Evolutionary conservation across 2,329 filamentous ascomycete species (phyloP).

Genomic region (Cladosporium austrohemisphaericum): DNA sequence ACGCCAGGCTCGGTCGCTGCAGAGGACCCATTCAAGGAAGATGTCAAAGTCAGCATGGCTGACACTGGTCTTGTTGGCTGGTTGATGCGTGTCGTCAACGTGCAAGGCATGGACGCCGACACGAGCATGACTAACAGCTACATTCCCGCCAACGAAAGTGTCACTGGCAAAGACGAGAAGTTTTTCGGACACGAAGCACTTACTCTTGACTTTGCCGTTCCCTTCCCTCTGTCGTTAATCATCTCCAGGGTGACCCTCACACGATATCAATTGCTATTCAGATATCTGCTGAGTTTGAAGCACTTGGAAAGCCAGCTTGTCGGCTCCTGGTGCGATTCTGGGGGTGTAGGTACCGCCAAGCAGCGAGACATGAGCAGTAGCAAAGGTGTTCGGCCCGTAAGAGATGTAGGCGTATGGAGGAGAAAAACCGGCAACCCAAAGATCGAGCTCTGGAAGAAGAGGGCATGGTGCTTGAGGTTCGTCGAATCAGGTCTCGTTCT

Average conservation of each 20-base stretch:
- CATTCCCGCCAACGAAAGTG: constrained; percentile 62
- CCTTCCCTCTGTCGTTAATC: constrained; percentile 91
- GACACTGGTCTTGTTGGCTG: constrained; percentile 89
- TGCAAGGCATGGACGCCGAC: constrained; percentile 80
- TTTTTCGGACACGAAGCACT: constrained; percentile 88
- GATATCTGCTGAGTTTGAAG: constrained; percentile 83
- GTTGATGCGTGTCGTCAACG: constrained; percentile 92
- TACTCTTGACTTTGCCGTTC: constrained; percentile 89
- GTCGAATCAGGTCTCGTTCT: too few relatives aligned
- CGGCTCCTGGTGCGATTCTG: constrained; percentile 72
- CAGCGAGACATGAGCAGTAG: constrained; percentile 2
- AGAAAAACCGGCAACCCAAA: constrained; percentile 47
- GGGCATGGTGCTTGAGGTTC: constrained; percentile 85
- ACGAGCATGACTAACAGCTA: constrained; percentile 59
- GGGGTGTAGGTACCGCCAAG: constrained; percentile 10
- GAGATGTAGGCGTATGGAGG: constrained; percentile 9
- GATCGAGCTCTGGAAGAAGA: constrained; percentile 87
- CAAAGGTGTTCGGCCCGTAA: neutral
- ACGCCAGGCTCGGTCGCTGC: constrained; percentile 93
- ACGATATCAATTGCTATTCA: constrained; percentile 92
- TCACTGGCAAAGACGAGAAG: constrained; percentile 66
- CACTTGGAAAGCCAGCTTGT: constrained; percentile 86
- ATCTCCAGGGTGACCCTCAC: constrained; percentile 96
- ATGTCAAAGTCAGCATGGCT: constrained; percentile 97
- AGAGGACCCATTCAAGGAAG: constrained; percentile 95